These are phyloP conservation scores for Botryosphaeria agaves DNA, from an alignment of 2,329 filamentous ascomycete genomes.

Conservation along the genomic window DNA sequence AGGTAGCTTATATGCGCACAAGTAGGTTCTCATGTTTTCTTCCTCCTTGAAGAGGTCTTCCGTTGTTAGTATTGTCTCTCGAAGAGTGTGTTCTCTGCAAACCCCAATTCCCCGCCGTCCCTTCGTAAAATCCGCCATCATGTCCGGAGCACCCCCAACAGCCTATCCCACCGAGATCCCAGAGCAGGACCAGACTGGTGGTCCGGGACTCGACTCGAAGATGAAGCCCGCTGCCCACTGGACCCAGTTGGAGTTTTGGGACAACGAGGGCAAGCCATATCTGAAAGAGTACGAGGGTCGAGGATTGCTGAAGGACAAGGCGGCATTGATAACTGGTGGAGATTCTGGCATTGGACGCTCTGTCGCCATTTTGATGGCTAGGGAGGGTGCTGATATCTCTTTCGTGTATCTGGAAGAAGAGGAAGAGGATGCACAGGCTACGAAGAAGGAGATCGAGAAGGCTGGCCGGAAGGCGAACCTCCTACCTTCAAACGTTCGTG, in stretches of 20 bases:
- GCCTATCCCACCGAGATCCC: constrained; percentile 11
- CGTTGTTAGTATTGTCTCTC: too few relatives aligned
- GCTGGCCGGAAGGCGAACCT: constrained; percentile 31
- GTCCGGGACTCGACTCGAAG: constrained; percentile 13
- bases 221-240: constrained; percentile 14
- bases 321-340: constrained; percentile 10
- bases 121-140: constrained; percentile 2
- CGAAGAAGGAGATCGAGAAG: constrained; percentile 33
- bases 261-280: constrained; percentile 13
- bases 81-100: too few relatives aligned
- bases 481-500: constrained; percentile 30
- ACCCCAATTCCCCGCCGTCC: neutral
- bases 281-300: constrained; percentile 15
- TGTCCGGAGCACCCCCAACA: constrained; percentile 7
- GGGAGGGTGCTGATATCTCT: constrained; percentile 38
- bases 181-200: constrained; percentile 13
- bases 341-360: constrained; percentile 30
- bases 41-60: too few relatives aligned
- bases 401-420: constrained; percentile 40
- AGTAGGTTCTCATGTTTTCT: too few relatives aligned
- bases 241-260: constrained; percentile 15
- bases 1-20: too few relatives aligned
- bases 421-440: constrained; percentile 36
- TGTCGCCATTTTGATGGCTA: constrained; percentile 37
- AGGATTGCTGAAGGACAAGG: constrained; percentile 14